Percentiles rank a stretch among this genome's conserved stretches.
phyloP scores from a whole-genome alignment of 106 monocot species.

The Vanilla planifolia region DNA sequence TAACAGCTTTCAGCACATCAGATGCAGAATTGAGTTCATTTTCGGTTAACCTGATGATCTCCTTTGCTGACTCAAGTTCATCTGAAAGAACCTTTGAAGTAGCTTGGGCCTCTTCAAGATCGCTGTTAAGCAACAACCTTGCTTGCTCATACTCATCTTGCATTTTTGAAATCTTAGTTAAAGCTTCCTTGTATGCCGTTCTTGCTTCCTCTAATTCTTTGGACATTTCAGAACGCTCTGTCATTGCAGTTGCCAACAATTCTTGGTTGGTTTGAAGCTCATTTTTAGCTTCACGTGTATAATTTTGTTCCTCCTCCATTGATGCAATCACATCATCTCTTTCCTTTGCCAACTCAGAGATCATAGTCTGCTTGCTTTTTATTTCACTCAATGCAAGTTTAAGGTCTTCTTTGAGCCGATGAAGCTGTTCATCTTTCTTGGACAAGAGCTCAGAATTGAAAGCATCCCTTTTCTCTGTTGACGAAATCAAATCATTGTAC shows the following conservation, averaged over 20 bases:
- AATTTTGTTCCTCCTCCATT: slow-evolving; percentile 43
- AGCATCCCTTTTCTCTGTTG: slow-evolving; percentile 31
- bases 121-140: slow-evolving; percentile 12
- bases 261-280: slow-evolving; percentile 39
- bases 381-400: slow-evolving; percentile 26
- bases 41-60: slow-evolving; percentile 26
- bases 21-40: slow-evolving; percentile 38
- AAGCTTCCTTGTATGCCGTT: slow-evolving; percentile 12
- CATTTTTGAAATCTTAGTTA: slow-evolving; percentile 5
- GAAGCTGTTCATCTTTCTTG: slow-evolving; percentile 54
- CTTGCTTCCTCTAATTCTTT: slow-evolving; percentile 15
- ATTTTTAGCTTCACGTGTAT: slow-evolving; percentile 29
- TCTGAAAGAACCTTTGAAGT: slow-evolving; percentile 35
- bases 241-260: slow-evolving; percentile 25
- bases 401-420: slow-evolving; percentile 46
- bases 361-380: slow-evolving; percentile 17
- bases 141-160: slow-evolving; percentile 13
- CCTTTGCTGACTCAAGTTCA: slow-evolving; percentile 51
- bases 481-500: slow-evolving; percentile 42
- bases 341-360: slow-evolving; percentile 47
- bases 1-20: slow-evolving; percentile 35
- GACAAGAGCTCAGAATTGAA: slow-evolving; percentile 44
- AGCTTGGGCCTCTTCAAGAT: slow-evolving; percentile 55
- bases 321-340: slow-evolving; percentile 35
- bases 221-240: slow-evolving; percentile 25